These are phyloP conservation scores for Desmodesmus armatus DNA, from an alignment of 139 green algal genomes.

Conservation along the genomic window DNA sequence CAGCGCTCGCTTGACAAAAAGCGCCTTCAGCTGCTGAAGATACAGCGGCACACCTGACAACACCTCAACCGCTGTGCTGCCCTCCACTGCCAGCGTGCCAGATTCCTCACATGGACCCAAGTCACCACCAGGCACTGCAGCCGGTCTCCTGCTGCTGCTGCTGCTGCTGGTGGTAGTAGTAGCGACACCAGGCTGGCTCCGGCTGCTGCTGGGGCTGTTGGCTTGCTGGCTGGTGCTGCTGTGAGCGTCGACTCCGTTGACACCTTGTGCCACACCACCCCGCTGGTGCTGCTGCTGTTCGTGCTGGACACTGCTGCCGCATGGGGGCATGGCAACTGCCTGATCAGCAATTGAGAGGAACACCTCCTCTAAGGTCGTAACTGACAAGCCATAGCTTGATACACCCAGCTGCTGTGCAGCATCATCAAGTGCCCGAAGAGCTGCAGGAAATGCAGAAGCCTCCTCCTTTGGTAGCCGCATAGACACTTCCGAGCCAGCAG, in stretches of 20 bases:
- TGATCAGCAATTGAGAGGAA: constrained; percentile 52
- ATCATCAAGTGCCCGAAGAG: constrained; percentile 57
- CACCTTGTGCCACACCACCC: not conserved
- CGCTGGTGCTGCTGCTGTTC: not conserved
- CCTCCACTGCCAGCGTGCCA: not conserved
- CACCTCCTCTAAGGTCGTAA: constrained; percentile 84
- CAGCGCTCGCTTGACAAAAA: constrained; percentile 76
- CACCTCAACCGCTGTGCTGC: not conserved
- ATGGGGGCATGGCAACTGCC: not conserved
- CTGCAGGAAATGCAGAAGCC: constrained; percentile 48
- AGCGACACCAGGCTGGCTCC: not conserved
- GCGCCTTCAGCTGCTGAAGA: constrained; percentile 64
- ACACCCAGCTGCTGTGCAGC: constrained; percentile 53
- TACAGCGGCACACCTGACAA: constrained; percentile 55
- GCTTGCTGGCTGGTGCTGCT: not conserved
- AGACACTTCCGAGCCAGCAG: constrained; percentile 57
- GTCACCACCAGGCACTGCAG: not conserved
- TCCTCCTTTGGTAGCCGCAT: constrained; percentile 66
- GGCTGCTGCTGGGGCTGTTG: not conserved
- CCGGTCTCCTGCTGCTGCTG: not conserved
- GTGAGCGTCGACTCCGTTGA: not conserved
- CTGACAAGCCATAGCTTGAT: constrained; percentile 70
- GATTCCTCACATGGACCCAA: too few species aligned
- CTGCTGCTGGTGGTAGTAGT: not conserved
- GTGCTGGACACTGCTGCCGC: not conserved